A percentile compares a stretch with the other conserved stretches of the same genome.
Conservation (phyloP, 2,329 filamentous ascomycete species). For the Chaetomium olivaceum region DNA sequence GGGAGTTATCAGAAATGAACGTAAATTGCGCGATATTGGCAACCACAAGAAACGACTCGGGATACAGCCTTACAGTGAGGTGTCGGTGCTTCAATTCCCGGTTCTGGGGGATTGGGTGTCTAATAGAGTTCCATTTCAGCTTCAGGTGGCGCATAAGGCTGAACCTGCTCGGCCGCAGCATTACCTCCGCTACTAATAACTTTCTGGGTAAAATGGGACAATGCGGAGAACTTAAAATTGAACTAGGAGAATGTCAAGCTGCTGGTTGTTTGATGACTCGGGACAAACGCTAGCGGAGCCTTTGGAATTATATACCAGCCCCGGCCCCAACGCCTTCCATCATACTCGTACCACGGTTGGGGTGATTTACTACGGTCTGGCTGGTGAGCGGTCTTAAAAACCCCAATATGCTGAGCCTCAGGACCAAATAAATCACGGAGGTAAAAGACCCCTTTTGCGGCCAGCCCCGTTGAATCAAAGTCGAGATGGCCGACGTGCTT, state of each 20-base stretch:
- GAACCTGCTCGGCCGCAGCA: too few relatives aligned
- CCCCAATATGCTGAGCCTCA: not conserved
- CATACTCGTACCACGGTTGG: slow-evolving; percentile 9
- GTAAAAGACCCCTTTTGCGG: slow-evolving; percentile 8
- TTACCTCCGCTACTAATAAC: not conserved
- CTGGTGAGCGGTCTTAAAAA: slow-evolving; percentile 10
- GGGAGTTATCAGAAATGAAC: not conserved
- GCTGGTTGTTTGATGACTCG: not conserved
- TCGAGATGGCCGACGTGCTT: slow-evolving; percentile 17
- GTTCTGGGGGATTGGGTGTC: too few relatives aligned
- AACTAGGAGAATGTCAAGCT: not conserved
- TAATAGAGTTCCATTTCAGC: too few relatives aligned
- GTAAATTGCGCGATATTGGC: slow-evolving; percentile 3
- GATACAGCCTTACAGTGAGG: not conserved
- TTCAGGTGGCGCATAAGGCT: too few relatives aligned
- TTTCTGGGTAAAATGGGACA: not conserved
- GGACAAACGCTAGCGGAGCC: not conserved
- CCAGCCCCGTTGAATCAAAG: slow-evolving; percentile 13
- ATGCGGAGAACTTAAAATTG: not conserved
- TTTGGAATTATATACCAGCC: not conserved
- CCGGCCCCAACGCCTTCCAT: not conserved
- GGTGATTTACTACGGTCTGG: not conserved
- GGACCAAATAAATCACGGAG: not conserved
- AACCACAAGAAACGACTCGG: not conserved
- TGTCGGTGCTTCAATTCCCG: too few relatives aligned